A percentile compares a stretch with the other conserved stretches of the same genome.
These are phyloP conservation scores for Botrytis aclada DNA, from an alignment of 2,329 filamentous ascomycete species.

Conservation along the genomic window DNA sequence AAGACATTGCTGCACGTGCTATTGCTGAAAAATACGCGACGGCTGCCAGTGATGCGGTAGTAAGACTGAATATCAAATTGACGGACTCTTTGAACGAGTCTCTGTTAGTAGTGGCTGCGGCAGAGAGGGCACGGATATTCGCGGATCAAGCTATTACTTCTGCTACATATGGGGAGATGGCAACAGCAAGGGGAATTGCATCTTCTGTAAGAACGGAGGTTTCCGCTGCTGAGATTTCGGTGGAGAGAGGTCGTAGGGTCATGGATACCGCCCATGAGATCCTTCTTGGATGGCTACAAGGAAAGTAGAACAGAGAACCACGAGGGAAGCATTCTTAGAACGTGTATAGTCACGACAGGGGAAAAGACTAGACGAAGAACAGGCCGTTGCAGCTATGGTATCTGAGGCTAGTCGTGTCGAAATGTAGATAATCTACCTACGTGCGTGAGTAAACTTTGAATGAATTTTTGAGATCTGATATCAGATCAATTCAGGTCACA, in stretches of 20 bases:
- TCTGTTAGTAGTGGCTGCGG: not conserved
- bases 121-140: not conserved
- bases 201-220: not conserved
- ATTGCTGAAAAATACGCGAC: not conserved
- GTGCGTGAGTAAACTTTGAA: no score
- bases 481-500: no score
- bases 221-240: not conserved
- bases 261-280: not conserved
- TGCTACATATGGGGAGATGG: not conserved
- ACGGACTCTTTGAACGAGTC: not conserved
- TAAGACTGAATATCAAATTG: not conserved
- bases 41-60: not conserved
- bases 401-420: no score
- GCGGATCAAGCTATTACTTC: not conserved
- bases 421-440: no score
- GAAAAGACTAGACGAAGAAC: not conserved
- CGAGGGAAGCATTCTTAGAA: not conserved
- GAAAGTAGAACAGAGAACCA: not conserved
- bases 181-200: not conserved
- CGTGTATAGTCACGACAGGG: not conserved
- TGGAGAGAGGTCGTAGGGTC: not conserved
- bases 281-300: not conserved
- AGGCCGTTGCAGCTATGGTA: no score
- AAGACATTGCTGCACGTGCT: not conserved
- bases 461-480: no score